Evolutionary conservation across 2,329 filamentous ascomycete species (phyloP), one percentile per base, ranked within the genome.

Genomic region (Trichophyton schoenleinii): DNA sequence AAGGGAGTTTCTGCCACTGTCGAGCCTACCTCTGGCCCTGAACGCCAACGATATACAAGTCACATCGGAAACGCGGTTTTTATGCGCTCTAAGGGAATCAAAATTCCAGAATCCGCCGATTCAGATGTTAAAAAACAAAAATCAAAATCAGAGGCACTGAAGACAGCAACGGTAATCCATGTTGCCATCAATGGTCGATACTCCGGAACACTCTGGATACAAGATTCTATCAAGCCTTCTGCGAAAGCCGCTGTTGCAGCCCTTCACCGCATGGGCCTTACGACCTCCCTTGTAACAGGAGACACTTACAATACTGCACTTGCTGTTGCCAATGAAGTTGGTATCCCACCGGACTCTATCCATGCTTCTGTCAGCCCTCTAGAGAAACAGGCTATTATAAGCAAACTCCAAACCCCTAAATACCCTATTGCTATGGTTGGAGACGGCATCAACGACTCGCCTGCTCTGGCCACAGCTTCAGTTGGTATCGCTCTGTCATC

Each of bases 381-480:
- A 65, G 88, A 95, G 75, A 99, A 99, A 72, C 91, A 95, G 72
- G 79, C 82, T 31, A 95, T 97, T 67, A 81, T 99, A 68, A 83
- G 84, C 58, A 78, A 87, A 60, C 81, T 97, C 18, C 90, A 96
- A 75, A 78, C 80, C 0, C 74, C 80, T 58, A 89, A 90, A 63
- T 90, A 90, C 63, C 83, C 91, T 68, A 79, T 87, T 58, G 94
- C 89, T 67, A 99, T 99, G 94, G 91, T 97, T 13, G 91, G 94
- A 59, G 94, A 99, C 73, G 94, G 94, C 48, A 96, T 99, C 81
- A 99, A 99, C 74, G 94, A 99, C 77, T 96, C 91, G 0, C 94
- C 94, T 0, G 94, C 94, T 0, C 83, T 99, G 9, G 94, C 91
- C 0, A 95, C 91, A 0, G 91, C 94, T 9, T 86, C 95, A 67